These are phyloP conservation scores for Aureobasidium musti DNA, from an alignment of 2,329 filamentous ascomycete species.

Conservation along the genomic window DNA sequence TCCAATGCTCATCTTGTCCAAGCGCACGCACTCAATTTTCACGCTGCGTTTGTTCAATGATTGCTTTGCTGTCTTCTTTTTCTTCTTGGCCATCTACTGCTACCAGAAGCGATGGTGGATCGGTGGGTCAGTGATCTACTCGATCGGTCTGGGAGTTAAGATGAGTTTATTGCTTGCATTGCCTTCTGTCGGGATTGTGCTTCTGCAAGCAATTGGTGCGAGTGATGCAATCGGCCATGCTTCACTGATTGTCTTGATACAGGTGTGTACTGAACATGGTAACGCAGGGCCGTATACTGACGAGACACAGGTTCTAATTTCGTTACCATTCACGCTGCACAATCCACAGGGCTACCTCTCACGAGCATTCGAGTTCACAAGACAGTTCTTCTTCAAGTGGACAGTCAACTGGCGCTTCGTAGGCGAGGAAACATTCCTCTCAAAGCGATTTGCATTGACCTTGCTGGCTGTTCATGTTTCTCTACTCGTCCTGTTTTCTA, in stretches of 20 bases:
- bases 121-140: constrained; percentile 70
- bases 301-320: constrained; percentile 53
- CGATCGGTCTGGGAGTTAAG: constrained; percentile 83
- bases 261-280: constrained; percentile 55
- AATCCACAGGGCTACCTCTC: constrained; percentile 72
- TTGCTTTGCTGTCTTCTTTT: constrained; percentile 78
- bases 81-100: constrained; percentile 78
- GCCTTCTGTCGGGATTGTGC: constrained; percentile 74
- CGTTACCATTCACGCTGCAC: constrained; percentile 66
- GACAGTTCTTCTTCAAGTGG: constrained; percentile 95
- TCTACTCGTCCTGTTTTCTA: constrained; percentile 67
- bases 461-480: constrained; percentile 67
- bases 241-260: constrained; percentile 72
- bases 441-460: constrained; percentile 64
- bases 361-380: constrained; percentile 85
- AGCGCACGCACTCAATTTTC: constrained; percentile 91
- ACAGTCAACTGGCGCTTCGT: constrained; percentile 98
- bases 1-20: constrained; percentile 81
- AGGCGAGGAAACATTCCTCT: constrained; percentile 78
- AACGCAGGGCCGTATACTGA: background rate
- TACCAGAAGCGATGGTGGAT: constrained; percentile 77
- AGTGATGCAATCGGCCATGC: constrained; percentile 66
- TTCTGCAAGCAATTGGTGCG: constrained; percentile 73
- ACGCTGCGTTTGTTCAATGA: constrained; percentile 95
- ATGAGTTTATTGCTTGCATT: constrained; percentile 86